Evolutionary conservation across 441 rosid species (phyloP).

Genomic region (Adansonia gregorii): DNA sequence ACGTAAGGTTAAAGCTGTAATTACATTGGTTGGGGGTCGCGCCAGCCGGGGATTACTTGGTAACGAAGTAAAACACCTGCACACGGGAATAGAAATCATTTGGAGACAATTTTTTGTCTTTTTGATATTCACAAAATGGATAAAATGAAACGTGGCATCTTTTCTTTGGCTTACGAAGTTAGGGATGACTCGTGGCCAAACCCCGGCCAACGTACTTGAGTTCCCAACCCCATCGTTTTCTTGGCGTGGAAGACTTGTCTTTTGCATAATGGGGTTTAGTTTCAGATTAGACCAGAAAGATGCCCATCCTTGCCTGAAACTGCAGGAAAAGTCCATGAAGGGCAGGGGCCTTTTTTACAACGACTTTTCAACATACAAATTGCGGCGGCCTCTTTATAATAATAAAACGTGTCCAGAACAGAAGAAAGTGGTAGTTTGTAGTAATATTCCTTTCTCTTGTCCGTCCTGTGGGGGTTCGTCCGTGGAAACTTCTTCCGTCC

Average conservation of each 20-base stretch:
- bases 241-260: slow-evolving; percentile 14
- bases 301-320: too few relatives aligned
- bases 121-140: slow-evolving; percentile 1
- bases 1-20: not conserved
- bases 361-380: not conserved
- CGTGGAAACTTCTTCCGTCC: not conserved
- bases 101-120: not conserved
- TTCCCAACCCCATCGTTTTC: slow-evolving; percentile 2
- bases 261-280: not conserved
- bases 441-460: not conserved
- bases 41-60: not conserved
- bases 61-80: not conserved
- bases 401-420: not conserved
- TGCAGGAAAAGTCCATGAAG: not conserved
- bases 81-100: not conserved
- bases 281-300: not conserved
- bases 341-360: not conserved
- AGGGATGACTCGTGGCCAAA: slow-evolving; percentile 4
- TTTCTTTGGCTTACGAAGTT: not conserved
- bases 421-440: not conserved
- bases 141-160: not conserved
- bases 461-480: not conserved
- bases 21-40: not conserved
- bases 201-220: not conserved
- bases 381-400: not conserved